These are phyloP conservation scores for Pseudoneurospora amorphoporcata DNA, from an alignment of 495 filamentous ascomycete genomes.

Conservation along the genomic window DNA sequence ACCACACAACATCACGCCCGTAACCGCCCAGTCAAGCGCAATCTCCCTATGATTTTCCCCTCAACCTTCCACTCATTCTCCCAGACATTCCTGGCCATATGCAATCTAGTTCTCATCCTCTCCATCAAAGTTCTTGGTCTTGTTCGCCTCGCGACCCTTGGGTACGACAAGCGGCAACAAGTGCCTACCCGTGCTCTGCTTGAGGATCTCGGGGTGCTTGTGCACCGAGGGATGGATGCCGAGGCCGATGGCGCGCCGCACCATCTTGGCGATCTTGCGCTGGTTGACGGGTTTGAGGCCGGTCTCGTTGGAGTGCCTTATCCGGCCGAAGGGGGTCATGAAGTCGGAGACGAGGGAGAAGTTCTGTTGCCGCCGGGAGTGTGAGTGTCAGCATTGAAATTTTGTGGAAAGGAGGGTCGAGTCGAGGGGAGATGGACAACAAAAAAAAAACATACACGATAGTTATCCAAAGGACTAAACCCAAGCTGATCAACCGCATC, in stretches of 20 bases:
- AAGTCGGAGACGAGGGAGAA: conserved; percentile 88
- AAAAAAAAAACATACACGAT: conserved; percentile 50
- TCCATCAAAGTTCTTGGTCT: neutral
- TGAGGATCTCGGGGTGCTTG: conserved; percentile 78
- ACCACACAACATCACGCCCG: neutral
- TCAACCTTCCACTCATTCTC: neutral
- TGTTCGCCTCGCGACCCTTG: neutral
- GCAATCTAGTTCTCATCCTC: neutral
- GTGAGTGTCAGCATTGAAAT: conserved; percentile 5
- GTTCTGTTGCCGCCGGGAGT: conserved; percentile 50
- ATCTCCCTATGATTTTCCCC: neutral
- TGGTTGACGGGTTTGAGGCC: conserved; percentile 85
- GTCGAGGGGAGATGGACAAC: too few species aligned
- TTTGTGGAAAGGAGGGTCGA: neutral
- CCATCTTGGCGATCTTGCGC: conserved; percentile 82
- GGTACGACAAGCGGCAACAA: neutral
- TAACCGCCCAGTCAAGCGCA: neutral
- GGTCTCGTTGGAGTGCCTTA: conserved; percentile 61
- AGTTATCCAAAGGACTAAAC: conserved; percentile 72
- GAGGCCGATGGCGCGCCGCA: conserved; percentile 76
- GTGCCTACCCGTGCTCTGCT: conserved; percentile 11
- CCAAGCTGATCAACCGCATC: conserved; percentile 78
- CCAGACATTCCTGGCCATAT: neutral
- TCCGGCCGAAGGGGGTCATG: conserved; percentile 72
- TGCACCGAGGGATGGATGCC: conserved; percentile 91